Conservation (phyloP, 2,329 filamentous ascomycete species). For the Diaporthe ilicicola region DNA sequence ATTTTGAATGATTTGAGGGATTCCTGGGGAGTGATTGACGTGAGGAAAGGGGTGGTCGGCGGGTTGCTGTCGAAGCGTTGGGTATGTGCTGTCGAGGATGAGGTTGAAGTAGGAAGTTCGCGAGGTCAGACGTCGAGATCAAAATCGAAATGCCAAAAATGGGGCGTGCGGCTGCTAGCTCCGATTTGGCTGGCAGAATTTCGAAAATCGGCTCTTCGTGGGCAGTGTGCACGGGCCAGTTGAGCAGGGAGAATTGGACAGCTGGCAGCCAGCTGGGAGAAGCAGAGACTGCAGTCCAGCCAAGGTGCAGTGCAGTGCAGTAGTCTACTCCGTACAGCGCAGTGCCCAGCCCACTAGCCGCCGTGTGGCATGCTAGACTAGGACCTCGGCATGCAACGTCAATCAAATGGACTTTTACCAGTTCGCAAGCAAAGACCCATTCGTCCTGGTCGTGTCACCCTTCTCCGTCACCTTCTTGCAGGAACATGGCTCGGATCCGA, state of each 20-base stretch:
- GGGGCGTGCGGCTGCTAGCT: neutral
- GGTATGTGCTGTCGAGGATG: slow-evolving; percentile 35
- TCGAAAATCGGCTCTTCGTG: slow-evolving; percentile 12
- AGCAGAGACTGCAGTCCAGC: neutral
- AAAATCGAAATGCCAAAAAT: neutral
- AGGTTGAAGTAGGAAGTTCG: neutral
- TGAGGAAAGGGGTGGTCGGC: slow-evolving; percentile 48
- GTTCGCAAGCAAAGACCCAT: slow-evolving; percentile 14
- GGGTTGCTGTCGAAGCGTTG: slow-evolving; percentile 24
- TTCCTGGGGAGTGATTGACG: slow-evolving; percentile 41
- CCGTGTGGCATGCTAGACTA: too few relatives aligned
- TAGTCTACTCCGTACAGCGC: too few relatives aligned
- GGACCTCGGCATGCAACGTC: slow-evolving; percentile 14
- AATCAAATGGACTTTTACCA: neutral
- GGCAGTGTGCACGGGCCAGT: neutral
- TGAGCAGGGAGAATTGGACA: neutral
- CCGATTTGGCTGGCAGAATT: slow-evolving; percentile 8
- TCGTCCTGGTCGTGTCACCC: neutral
- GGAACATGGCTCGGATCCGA: neutral
- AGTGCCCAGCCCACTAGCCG: too few relatives aligned
- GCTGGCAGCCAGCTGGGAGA: neutral
- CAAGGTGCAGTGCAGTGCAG: too few relatives aligned
- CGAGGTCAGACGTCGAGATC: neutral
- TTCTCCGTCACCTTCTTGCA: neutral
- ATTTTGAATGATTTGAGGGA: slow-evolving; percentile 60